Percentiles rank a stretch among this genome's conserved stretches.
Conservation (phyloP, 2,329 filamentous ascomycete genomes). For the Intubia oerlemansii region DNA sequence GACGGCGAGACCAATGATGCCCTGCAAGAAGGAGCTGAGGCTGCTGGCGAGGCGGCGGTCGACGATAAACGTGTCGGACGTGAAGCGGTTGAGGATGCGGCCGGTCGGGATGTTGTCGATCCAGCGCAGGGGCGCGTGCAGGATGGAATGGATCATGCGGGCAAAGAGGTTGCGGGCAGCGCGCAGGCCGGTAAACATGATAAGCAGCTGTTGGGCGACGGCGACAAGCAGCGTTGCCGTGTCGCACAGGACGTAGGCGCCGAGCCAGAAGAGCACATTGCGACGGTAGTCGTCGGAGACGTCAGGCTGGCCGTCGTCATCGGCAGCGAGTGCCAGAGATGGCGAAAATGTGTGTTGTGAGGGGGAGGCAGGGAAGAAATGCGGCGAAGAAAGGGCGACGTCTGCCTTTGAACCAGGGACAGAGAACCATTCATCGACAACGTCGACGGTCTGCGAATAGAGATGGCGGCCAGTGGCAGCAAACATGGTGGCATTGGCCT, state of each 20-base stretch:
- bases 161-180: slow-evolving; percentile 14
- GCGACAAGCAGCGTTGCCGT: slow-evolving; percentile 8
- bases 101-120: slow-evolving; percentile 19
- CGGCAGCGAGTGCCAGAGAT: not conserved
- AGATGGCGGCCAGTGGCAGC: not conserved
- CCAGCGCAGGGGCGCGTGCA: slow-evolving; percentile 19
- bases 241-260: slow-evolving; percentile 12
- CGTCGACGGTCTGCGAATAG: not conserved
- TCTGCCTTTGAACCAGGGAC: too few relatives aligned
- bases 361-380: too few relatives aligned
- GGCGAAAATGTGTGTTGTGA: not conserved
- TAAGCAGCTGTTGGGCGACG: slow-evolving; percentile 10
- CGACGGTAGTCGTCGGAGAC: slow-evolving; percentile 6
- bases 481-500: not conserved
- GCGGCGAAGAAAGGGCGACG: too few relatives aligned
- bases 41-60: slow-evolving; percentile 15
- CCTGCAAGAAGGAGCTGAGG: slow-evolving; percentile 12
- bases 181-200: slow-evolving; percentile 13
- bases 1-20: slow-evolving; percentile 13
- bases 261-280: slow-evolving; percentile 11
- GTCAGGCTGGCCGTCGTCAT: not conserved
- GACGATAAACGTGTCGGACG: slow-evolving; percentile 17
- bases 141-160: slow-evolving; percentile 15
- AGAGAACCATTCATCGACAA: not conserved
- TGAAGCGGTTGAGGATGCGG: slow-evolving; percentile 21